A percentile compares a stretch with the other conserved stretches of the same genome.
Evolutionary conservation across 306 rosid genomes (phyloP).

Genomic region (Dryas alaskensis): DNA sequence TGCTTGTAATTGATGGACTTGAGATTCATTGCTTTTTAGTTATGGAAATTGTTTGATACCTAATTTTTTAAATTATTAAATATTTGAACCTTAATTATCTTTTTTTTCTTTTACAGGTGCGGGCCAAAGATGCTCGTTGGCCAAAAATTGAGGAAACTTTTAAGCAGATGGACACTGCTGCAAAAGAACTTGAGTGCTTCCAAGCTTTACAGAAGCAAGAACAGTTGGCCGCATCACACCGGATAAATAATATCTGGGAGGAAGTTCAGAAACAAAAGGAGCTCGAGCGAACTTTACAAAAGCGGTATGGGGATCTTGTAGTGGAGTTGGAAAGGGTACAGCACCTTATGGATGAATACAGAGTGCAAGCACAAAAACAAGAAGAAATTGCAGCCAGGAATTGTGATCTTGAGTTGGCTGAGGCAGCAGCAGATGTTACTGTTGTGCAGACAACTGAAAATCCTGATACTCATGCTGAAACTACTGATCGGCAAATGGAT

Average conservation of each 20-base stretch:
- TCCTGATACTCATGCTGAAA: conserved; percentile 29
- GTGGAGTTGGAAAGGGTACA: conserved; percentile 54
- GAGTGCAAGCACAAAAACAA: conserved; percentile 44
- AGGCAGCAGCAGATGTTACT: conserved; percentile 34
- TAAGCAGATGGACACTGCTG: conserved; percentile 84
- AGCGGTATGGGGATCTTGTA: conserved; percentile 62
- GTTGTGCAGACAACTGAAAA: conserved; percentile 29
- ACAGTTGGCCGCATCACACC: conserved; percentile 69
- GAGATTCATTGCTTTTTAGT: background rate
- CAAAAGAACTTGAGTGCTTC: conserved; percentile 86
- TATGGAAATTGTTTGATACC: background rate
- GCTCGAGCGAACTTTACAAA: conserved; percentile 69
- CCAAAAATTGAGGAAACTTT: conserved; percentile 83
- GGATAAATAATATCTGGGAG: conserved; percentile 64
- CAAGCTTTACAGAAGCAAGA: conserved; percentile 84
- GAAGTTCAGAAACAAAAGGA: conserved; percentile 88
- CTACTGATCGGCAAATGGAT: conserved; percentile 33
- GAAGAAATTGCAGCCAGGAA: conserved; percentile 50
- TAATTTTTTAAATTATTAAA: no score
- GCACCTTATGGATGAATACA: conserved; percentile 43
- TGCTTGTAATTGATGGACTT: background rate
- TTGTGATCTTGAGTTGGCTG: conserved; percentile 36
- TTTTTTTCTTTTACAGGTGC: conserved; percentile 45
- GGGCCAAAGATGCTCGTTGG: conserved; percentile 73
- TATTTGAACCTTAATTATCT: conserved; percentile 3